Conservation (phyloP, 495 filamentous ascomycete species). For the Penicillium roqueforti region DNA sequence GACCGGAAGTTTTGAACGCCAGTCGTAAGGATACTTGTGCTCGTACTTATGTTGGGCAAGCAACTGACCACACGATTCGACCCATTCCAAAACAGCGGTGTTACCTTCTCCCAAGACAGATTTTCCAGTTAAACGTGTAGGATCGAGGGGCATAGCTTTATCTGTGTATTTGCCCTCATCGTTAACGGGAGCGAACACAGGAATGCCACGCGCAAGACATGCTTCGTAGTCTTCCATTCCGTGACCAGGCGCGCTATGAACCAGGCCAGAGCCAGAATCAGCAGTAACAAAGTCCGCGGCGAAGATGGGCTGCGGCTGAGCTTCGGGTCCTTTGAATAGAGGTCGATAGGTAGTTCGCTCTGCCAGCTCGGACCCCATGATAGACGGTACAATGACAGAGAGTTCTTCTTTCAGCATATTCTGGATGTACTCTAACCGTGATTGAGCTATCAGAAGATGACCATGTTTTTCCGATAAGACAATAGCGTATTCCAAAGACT, state of each 20-base stretch:
- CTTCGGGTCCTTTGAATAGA: conserved; percentile 50
- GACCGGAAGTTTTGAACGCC: conserved; percentile 88
- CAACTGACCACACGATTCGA: conserved; percentile 51
- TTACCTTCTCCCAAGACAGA: conserved; percentile 63
- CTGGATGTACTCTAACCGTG: conserved; percentile 54
- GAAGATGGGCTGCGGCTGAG: conserved; percentile 62
- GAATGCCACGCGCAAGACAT: conserved; percentile 61
- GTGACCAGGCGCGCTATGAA: conserved; percentile 91
- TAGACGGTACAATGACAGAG: conserved; percentile 49
- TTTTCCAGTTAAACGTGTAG: conserved; percentile 55
- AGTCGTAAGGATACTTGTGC: conserved; percentile 97
- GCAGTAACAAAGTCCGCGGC: conserved; percentile 82
- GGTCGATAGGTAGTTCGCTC: conserved; percentile 62
- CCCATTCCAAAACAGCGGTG: conserved; percentile 60
- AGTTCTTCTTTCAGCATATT: conserved; percentile 40
- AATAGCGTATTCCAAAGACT: conserved; percentile 68
- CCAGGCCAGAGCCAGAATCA: conserved; percentile 83
- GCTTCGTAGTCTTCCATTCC: conserved; percentile 95
- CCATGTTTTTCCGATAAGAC: conserved; percentile 53
- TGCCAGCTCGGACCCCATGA: conserved; percentile 63
- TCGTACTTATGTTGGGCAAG: conserved; percentile 62
- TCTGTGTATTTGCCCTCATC: conserved; percentile 73
- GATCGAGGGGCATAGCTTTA: conserved; percentile 65
- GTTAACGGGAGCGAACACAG: conserved; percentile 75
- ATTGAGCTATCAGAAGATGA: conserved; percentile 61